Evolutionary conservation across 768 basidiomycete genomes (phyloP).

Genomic region (Collybia nuda): DNA sequence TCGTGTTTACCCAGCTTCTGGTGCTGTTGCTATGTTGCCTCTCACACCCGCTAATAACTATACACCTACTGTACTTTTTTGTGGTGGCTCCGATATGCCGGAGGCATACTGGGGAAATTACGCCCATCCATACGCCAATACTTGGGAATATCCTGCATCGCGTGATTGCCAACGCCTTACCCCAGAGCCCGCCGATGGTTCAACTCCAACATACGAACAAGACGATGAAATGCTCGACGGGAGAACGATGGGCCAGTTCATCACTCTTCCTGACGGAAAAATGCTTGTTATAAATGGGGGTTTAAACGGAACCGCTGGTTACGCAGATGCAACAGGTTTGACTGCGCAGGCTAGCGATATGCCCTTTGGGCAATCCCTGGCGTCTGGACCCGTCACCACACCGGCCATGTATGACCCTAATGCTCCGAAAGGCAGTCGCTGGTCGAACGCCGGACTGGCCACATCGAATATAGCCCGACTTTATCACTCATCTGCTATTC

Average conservation of each 20-base stretch:
- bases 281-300: constrained; percentile 85
- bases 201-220: constrained; percentile 55
- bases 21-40: constrained; percentile 87
- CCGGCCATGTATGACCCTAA: constrained; percentile 87
- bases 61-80: constrained; percentile 83
- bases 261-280: constrained; percentile 76
- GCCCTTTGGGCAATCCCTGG: constrained; percentile 74
- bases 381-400: constrained; percentile 72
- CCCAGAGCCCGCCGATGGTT: constrained; percentile 77
- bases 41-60: constrained; percentile 89
- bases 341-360: constrained; percentile 45
- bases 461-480: constrained; percentile 71
- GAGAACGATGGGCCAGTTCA: constrained; percentile 91
- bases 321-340: constrained; percentile 57
- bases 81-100: constrained; percentile 83
- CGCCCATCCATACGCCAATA: constrained; percentile 68
- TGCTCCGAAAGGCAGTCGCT: constrained; percentile 67
- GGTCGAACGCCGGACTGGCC: constrained; percentile 65
- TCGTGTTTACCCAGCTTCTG: constrained; percentile 89
- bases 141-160: constrained; percentile 70
- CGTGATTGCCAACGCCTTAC: constrained; percentile 80
- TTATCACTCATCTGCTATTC: constrained; percentile 91
- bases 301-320: constrained; percentile 86
- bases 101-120: constrained; percentile 77
- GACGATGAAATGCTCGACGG: constrained; percentile 77